These are phyloP conservation scores for Tulasnella sp. DNA, from an alignment of 768 basidiomycete genomes.

Conservation along the genomic window DNA sequence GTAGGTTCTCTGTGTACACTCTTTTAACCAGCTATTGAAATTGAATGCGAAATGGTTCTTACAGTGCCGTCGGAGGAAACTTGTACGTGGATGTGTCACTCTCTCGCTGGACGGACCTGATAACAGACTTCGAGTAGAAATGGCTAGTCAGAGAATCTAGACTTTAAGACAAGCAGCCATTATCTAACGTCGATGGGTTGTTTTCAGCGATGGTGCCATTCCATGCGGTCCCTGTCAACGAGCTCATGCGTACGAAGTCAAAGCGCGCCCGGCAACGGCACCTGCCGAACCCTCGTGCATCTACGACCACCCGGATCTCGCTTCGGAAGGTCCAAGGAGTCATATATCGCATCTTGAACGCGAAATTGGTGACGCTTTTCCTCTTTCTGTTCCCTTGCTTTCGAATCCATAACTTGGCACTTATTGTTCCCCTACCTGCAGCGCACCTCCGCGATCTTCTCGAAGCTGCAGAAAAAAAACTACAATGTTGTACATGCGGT, in stretches of 20 bases:
- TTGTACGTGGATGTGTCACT: not conserved
- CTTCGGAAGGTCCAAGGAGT: constrained; percentile 7
- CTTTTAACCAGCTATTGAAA: no score
- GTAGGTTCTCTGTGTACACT: not conserved
- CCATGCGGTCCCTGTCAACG: constrained; percentile 9
- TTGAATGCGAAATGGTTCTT: not conserved
- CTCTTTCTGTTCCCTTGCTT: no score
- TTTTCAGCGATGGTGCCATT: constrained; percentile 1
- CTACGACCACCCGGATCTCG: constrained; percentile 14
- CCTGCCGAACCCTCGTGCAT: not conserved
- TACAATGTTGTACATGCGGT: not conserved
- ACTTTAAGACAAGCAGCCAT: not conserved
- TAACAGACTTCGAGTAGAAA: not conserved
- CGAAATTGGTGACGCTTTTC: not conserved
- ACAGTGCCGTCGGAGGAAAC: not conserved
- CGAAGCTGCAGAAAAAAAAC: no score
- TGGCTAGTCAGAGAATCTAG: not conserved
- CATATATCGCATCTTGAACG: not conserved
- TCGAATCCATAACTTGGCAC: not conserved
- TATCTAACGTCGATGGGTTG: not conserved
- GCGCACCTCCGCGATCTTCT: not conserved
- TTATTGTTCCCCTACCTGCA: not conserved
- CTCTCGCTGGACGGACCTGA: not conserved
- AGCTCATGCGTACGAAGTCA: constrained; percentile 13
- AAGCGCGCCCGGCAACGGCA: not conserved